These are phyloP conservation scores for Cercophora scortea DNA, from an alignment of 495 filamentous ascomycete genomes.

Conservation along the genomic window DNA sequence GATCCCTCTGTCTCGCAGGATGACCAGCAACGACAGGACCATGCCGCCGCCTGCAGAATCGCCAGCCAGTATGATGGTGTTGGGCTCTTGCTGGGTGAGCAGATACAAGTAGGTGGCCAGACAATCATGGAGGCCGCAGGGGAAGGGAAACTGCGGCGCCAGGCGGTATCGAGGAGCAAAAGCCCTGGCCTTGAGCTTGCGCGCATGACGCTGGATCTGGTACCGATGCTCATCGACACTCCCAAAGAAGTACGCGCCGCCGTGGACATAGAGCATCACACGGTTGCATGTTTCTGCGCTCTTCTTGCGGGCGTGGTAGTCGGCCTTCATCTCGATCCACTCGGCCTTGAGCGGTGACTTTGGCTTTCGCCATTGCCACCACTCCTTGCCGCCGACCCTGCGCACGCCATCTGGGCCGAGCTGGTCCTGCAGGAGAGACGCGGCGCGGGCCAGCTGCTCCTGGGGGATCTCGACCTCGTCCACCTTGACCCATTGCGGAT, in stretches of 20 bases:
- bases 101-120: slow-evolving; percentile 80
- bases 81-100: slow-evolving; percentile 61
- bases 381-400: slow-evolving; percentile 70
- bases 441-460: slow-evolving; percentile 51
- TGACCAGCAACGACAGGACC: slow-evolving; percentile 71
- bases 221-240: slow-evolving; percentile 93
- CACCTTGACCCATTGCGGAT: slow-evolving; percentile 79
- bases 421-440: slow-evolving; percentile 54
- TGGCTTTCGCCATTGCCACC: slow-evolving; percentile 86
- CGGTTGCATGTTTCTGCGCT: slow-evolving; percentile 46
- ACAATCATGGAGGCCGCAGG: slow-evolving; percentile 83
- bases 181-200: slow-evolving; percentile 83
- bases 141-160: slow-evolving; percentile 90
- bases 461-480: slow-evolving; percentile 64
- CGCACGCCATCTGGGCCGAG: slow-evolving; percentile 67
- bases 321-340: slow-evolving; percentile 90
- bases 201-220: slow-evolving; percentile 89
- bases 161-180: slow-evolving; percentile 85
- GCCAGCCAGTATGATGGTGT: slow-evolving; percentile 72
- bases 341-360: slow-evolving; percentile 64
- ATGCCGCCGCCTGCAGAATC: slow-evolving; percentile 90
- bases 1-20: slow-evolving; percentile 69
- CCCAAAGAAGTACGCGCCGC: slow-evolving; percentile 66
- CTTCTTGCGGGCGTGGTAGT: slow-evolving; percentile 64
- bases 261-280: slow-evolving; percentile 91